Evolutionary conservation across 2,329 filamentous ascomycete genomes (phyloP), one percentile per base, ranked within the genome.

Genomic region (Colletotrichum sp.): DNA sequence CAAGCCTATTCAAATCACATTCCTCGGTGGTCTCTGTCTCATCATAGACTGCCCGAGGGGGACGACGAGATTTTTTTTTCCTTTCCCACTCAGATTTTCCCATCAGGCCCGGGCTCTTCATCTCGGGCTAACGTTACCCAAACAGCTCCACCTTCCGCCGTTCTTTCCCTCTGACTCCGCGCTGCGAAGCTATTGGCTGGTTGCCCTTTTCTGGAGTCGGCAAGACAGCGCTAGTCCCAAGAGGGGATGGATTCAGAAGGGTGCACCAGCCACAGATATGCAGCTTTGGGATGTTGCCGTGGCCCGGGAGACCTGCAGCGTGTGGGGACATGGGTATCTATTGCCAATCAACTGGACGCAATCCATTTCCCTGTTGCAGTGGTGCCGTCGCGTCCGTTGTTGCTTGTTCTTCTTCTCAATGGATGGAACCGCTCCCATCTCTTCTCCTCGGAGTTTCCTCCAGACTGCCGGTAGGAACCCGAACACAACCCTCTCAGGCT

Each of bases 271-370:
- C 74, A 76, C 70, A 69, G 64, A 73, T 65, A 60, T 69, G 57
- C 59, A 73, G 26, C 70, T 63, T 63, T 52, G 59, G 59, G 21
- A 26, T 66, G 49, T 66, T 72, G 72, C 72, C 72, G 72, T 62
- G 68, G 69, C 26, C 72, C 62, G 69, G 72, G 64, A 73, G 57
- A 76, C 69, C 59, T 68, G 70, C 71, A 69, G 59, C 59, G 30
- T 59, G 30, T 75, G 74, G 74, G 9, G 34, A 59, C 21, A 73
- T 60, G 70, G 57, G 30, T 69, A 76, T 73, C 70, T 76, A 55
- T 69, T 65, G 62, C 64, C 74, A 73, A 76, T 76, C 74, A 76
- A 73, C 60, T 66, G 28, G 65, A 65, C 74, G 64, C 74, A 76
- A 52, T 65, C 70, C 30, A 59, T 60, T 65, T 60, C 24, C 21